A percentile compares a stretch with the other conserved stretches of the same genome.
phyloP scores from a whole-genome alignment of 169 alveolate species.

The Eimeria brunetti region DNA sequence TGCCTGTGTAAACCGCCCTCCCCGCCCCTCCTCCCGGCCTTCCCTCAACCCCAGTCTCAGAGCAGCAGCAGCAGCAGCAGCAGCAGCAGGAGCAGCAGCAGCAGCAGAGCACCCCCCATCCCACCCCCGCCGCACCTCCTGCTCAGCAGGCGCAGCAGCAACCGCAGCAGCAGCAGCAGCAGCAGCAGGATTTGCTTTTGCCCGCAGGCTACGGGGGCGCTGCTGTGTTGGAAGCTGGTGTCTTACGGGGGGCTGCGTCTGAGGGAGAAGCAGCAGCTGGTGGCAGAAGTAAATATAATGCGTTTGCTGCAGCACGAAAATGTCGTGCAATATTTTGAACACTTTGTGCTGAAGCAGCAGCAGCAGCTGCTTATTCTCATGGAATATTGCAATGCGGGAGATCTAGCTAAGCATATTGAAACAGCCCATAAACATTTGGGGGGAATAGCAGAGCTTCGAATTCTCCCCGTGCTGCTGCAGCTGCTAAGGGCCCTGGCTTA shows the following conservation, averaged over 20 bases:
- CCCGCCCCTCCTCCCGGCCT: neutral
- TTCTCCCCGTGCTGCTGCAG: conserved; percentile 88
- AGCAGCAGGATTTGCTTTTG: no score
- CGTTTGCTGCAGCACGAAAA: conserved; percentile 90
- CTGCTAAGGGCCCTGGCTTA: conserved; percentile 92
- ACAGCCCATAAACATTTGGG: conserved; percentile 86
- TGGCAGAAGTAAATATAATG: conserved; percentile 91
- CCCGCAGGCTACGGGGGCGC: conserved; percentile 83
- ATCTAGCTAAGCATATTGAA: conserved; percentile 91
- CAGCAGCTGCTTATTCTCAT: conserved; percentile 92
- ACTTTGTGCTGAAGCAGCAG: conserved; percentile 89
- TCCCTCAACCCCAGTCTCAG: neutral
- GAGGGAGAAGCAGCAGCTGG: conserved; percentile 97
- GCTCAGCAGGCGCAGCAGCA: no score
- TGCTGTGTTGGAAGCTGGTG: conserved; percentile 97
- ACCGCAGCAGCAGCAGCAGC: no score
- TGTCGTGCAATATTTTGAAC: conserved; percentile 94
- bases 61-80: neutral
- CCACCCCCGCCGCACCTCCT: no score
- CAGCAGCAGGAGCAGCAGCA: neutral
- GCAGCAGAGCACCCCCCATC: no score
- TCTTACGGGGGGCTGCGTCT: conserved; percentile 96
- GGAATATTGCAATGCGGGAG: conserved; percentile 96
- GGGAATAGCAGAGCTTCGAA: conserved; percentile 50
- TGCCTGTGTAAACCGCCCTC: no score